Conservation (phyloP, 495 filamentous ascomycete genomes). For the Neurospora africana region DNA sequence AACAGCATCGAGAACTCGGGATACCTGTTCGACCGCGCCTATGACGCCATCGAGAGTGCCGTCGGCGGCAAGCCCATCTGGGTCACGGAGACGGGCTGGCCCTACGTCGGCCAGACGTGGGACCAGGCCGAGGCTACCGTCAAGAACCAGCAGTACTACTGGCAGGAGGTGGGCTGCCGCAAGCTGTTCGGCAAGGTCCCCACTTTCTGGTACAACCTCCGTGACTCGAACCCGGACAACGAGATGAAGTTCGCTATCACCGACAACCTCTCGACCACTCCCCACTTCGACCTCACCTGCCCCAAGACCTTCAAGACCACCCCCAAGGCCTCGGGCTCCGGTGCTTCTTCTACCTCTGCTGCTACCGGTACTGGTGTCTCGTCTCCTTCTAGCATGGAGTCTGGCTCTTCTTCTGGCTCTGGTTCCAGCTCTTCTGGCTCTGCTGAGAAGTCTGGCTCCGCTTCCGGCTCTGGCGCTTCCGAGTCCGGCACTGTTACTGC, state of each 20-base stretch:
- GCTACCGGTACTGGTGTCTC: slow-evolving; percentile 11
- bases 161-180: slow-evolving; percentile 60
- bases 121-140: slow-evolving; percentile 47
- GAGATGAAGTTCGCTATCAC: slow-evolving; percentile 34
- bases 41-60: slow-evolving; percentile 19
- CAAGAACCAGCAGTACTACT: slow-evolving; percentile 60
- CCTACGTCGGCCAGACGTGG: slow-evolving; percentile 29
- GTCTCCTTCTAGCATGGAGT: slow-evolving; percentile 1
- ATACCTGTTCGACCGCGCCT: slow-evolving; percentile 32
- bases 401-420: neutral
- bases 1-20: slow-evolving; percentile 34
- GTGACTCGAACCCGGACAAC: slow-evolving; percentile 37
- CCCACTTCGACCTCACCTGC: slow-evolving; percentile 52
- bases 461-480: slow-evolving; percentile 2
- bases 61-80: slow-evolving; percentile 36
- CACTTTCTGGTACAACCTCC: slow-evolving; percentile 52
- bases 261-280: slow-evolving; percentile 41
- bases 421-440: slow-evolving; percentile 9
- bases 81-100: slow-evolving; percentile 46
- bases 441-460: slow-evolving; percentile 8
- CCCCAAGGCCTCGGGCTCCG: slow-evolving; percentile 3
- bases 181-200: slow-evolving; percentile 52
- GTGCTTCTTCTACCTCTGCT: slow-evolving; percentile 8
- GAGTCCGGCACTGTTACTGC: slow-evolving; percentile 2
- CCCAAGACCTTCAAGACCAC: slow-evolving; percentile 28